These are phyloP conservation scores for Teunomyces tritomae DNA, from an alignment of 805 yeast genomes.

Conservation along the genomic window DNA sequence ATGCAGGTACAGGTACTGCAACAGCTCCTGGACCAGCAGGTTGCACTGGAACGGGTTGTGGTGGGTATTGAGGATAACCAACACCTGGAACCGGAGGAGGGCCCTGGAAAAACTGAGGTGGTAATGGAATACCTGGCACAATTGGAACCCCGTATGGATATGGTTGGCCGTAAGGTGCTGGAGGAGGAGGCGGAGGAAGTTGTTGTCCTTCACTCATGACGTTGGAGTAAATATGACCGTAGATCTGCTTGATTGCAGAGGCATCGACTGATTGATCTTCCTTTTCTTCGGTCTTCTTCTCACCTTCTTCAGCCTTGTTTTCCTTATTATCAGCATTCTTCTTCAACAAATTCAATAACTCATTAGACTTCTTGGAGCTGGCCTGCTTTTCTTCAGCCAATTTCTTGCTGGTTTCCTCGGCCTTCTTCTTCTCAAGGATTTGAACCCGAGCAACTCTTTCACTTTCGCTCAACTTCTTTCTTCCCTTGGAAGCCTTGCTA, in stretches of 20 bases:
- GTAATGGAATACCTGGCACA: conserved; percentile 38
- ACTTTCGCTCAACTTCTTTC: conserved; percentile 25
- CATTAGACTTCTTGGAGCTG: conserved; percentile 26
- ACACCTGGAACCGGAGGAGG: conserved; percentile 12
- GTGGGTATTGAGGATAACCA: conserved; percentile 5
- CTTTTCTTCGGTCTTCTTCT: conserved; percentile 11
- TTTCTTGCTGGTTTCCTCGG: conserved; percentile 7
- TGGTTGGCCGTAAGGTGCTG: conserved; percentile 7
- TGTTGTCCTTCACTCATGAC: conserved; percentile 40
- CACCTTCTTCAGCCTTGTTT: conserved; percentile 4
- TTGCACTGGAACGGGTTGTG: conserved; percentile 4
- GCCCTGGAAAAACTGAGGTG: conserved; percentile 31
- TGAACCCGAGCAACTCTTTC: conserved; percentile 15
- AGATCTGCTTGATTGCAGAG: conserved; percentile 39
- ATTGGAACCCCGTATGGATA: conserved; percentile 17
- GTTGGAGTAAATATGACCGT: conserved; percentile 42
- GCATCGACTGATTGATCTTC: conserved; percentile 18
- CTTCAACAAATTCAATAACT: conserved; percentile 30
- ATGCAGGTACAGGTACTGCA: background rate
- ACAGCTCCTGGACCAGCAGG: background rate
- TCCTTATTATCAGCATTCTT: conserved; percentile 10
- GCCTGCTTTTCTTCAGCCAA: conserved; percentile 7
- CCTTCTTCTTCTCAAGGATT: conserved; percentile 4
- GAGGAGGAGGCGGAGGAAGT: conserved; percentile 5
- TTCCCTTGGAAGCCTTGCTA: conserved; percentile 56